Evolutionary conservation across 2,329 filamentous ascomycete genomes (phyloP), one percentile per base, ranked within the genome.

Genomic region (Paraphaeosphaeria sporulosa): DNA sequence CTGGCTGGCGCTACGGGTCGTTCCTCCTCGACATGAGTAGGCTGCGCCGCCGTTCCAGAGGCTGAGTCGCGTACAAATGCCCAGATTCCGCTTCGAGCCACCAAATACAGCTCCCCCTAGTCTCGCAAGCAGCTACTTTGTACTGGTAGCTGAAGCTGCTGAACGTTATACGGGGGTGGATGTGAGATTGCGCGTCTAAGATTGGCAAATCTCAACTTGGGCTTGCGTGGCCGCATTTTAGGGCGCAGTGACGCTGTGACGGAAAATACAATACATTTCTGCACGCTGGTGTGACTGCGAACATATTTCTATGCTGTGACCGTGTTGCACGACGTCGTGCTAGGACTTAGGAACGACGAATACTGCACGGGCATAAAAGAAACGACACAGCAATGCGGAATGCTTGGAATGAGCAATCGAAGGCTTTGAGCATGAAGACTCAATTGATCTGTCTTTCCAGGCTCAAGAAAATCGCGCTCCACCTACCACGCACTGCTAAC

Each of bases 11-110:
- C 58, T 51, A 66, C 59, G 55, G 44, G 38, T 51, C 40, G 46
- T 54, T 59, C 51, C 40, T 43, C 47, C 50, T 13, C 56, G 46
- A 49, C 51, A 43, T 60, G 53, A 48, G 59, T 25, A 66, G 53
- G 53, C 59, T 66, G 66, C 68, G 68, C 66, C 69, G 65, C 67
- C 63, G 58, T 65, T 47, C 48, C 54, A 27, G 63, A 70, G 70
- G 68, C 68, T 72, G 68, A 68, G 64, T 60, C 43, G 54, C 5
- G 46, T 59, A 19, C 15, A 44, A 27, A 55, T 30, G 15, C 48
- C 7, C 48, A 38, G 9, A 13, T 25, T 27, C 56, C 62, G 64
- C 65, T 59, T 59, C 61, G 61, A 58, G 53, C 62, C 61, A 64
- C 67, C 62, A 61, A 63, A 60, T 67, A 61, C 56, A 64, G 64